phyloP scores from a whole-genome alignment of 2,329 filamentous ascomycete species.

The Nemania serpens region DNA sequence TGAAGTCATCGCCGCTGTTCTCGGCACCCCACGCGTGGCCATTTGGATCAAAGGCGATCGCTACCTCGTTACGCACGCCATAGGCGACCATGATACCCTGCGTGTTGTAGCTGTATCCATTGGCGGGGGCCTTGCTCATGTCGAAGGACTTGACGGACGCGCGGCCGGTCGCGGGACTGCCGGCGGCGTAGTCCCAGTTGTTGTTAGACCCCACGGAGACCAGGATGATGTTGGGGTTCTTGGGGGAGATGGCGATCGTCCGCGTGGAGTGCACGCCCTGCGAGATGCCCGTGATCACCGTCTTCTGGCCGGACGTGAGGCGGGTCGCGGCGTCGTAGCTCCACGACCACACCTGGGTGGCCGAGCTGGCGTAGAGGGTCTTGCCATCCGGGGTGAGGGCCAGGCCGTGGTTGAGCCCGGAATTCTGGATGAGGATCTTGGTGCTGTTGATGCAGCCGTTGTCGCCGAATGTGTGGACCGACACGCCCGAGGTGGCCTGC shows the following conservation, averaged over 20 bases:
- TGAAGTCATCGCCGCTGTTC: constrained; percentile 65
- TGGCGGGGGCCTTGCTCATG: constrained; percentile 32
- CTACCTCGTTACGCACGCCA: constrained; percentile 69
- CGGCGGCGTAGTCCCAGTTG: constrained; percentile 59
- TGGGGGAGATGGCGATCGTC: constrained; percentile 58
- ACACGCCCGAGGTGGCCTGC: constrained; percentile 38
- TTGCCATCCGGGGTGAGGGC: constrained; percentile 46
- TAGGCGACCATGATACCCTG: constrained; percentile 48
- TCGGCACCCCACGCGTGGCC: constrained; percentile 58
- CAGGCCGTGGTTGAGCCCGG: constrained; percentile 49
- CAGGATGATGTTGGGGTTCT: constrained; percentile 56
- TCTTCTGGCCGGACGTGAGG: constrained; percentile 47
- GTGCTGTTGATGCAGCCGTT: constrained; percentile 39
- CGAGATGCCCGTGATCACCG: constrained; percentile 58
- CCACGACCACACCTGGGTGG: constrained; percentile 58
- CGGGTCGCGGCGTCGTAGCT: constrained; percentile 55
- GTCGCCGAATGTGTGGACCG: constrained; percentile 36
- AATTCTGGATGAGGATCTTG: constrained; percentile 32
- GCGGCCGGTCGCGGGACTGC: constrained; percentile 53
- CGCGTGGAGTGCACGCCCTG: constrained; percentile 59
- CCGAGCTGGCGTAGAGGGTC: constrained; percentile 51
- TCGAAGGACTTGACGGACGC: constrained; percentile 59
- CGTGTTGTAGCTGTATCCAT: constrained; percentile 49
- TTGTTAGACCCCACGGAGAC: constrained; percentile 58
- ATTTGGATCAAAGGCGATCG: constrained; percentile 46